A percentile compares a stretch with the other conserved stretches of the same genome.
These are phyloP conservation scores for Ascochyta pisi DNA, from an alignment of 2,329 filamentous ascomycete genomes.

Conservation along the genomic window DNA sequence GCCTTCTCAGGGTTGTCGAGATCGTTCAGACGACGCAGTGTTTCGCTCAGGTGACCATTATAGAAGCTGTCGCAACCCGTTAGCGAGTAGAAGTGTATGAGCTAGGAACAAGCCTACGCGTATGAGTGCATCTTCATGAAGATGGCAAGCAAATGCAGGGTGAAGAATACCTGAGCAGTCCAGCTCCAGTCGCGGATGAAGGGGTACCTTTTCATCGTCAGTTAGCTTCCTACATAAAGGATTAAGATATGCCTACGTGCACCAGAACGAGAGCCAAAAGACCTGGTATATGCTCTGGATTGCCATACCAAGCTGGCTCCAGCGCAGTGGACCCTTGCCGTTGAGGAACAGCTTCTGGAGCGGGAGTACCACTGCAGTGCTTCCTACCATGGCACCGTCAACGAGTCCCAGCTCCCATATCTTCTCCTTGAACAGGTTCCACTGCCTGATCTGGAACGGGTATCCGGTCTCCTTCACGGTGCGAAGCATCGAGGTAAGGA, in stretches of 20 bases:
- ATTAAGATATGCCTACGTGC: conserved; percentile 57
- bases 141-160: conserved; percentile 86
- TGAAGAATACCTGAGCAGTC: conserved; percentile 95
- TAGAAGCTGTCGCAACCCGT: conserved; percentile 68
- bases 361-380: conserved; percentile 73
- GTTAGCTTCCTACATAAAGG: background rate
- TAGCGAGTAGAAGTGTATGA: background rate
- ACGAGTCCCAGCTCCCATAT: conserved; percentile 84
- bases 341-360: conserved; percentile 73
- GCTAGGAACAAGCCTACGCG: conserved; percentile 55
- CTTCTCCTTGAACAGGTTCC: conserved; percentile 86
- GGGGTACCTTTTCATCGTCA: conserved; percentile 63
- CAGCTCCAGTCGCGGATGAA: conserved; percentile 91
- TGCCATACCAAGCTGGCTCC: conserved; percentile 78
- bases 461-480: conserved; percentile 94
- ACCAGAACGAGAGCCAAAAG: conserved; percentile 82
- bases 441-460: conserved; percentile 84
- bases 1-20: conserved; percentile 79
- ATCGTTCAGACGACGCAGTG: conserved; percentile 77
- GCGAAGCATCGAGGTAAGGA: conserved; percentile 88
- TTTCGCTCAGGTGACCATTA: conserved; percentile 92
- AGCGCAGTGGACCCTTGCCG: conserved; percentile 66
- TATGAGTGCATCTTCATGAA: conserved; percentile 99
- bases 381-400: conserved; percentile 84
- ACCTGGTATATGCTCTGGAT: conserved; percentile 84